Percentiles rank a stretch among this genome's conserved stretches.
These are phyloP conservation scores for Nemania abortiva DNA, from an alignment of 2,329 filamentous ascomycete species.

Conservation along the genomic window DNA sequence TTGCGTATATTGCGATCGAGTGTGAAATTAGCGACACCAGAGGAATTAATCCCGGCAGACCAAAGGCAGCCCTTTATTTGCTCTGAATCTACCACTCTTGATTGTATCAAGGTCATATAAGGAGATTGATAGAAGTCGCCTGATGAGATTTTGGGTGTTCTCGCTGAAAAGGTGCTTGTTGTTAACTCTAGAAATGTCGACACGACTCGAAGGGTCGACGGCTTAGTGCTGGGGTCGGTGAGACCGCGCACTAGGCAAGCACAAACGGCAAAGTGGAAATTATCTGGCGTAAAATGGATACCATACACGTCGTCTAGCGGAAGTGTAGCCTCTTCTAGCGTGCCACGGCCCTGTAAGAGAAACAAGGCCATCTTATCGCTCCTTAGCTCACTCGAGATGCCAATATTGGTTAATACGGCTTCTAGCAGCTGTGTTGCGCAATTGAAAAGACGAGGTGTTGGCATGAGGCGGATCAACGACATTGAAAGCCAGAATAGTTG, in stretches of 20 bases:
- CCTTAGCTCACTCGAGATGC: constrained; percentile 69
- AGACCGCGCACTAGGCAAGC: constrained; percentile 74
- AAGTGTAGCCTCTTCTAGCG: constrained; percentile 71
- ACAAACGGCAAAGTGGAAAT: constrained; percentile 75
- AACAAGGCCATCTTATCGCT: constrained; percentile 70
- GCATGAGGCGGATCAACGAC: constrained; percentile 73
- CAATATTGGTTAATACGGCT: constrained; percentile 73
- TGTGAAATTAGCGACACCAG: constrained; percentile 56
- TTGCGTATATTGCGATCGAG: constrained; percentile 59
- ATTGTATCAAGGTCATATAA: constrained; percentile 71
- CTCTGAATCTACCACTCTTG: constrained; percentile 67
- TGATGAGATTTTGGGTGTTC: constrained; percentile 50
- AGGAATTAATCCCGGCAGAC: constrained; percentile 66
- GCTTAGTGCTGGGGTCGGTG: constrained; percentile 70
- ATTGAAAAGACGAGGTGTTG: constrained; percentile 70
- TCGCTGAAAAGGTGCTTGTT: constrained; percentile 51
- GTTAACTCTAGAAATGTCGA: constrained; percentile 71
- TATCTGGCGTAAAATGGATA: constrained; percentile 72
- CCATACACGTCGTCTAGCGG: constrained; percentile 74
- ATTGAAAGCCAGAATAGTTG: constrained; percentile 79
- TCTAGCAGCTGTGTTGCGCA: constrained; percentile 74
- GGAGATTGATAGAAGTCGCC: constrained; percentile 60
- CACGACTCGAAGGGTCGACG: constrained; percentile 69
- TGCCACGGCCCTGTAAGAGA: constrained; percentile 70
- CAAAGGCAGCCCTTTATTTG: constrained; percentile 73